phyloP scores from a whole-genome alignment of 257 asterid species.

The Lantana camara region DNA sequence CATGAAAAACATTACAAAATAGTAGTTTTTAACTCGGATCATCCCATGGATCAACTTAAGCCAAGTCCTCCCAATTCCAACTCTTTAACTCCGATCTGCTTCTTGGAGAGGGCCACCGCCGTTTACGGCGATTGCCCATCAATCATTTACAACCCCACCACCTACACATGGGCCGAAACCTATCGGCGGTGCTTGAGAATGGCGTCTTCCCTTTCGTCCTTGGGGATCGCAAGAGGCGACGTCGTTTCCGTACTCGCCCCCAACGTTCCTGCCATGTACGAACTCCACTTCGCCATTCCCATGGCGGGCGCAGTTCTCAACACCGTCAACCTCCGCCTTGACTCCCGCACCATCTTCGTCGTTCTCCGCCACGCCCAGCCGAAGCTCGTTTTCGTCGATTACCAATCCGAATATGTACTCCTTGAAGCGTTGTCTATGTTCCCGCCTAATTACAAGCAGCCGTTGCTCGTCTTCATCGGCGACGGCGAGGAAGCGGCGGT shows the following conservation, averaged over 20 bases:
- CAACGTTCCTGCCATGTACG: slow-evolving; percentile 76
- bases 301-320: slow-evolving; percentile 78
- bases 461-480: slow-evolving; percentile 46
- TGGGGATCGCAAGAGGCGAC: slow-evolving; percentile 55
- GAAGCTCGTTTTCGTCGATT: slow-evolving; percentile 60
- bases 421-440: slow-evolving; percentile 59
- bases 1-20: no score
- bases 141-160: slow-evolving; percentile 35
- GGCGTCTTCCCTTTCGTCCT: slow-evolving; percentile 59
- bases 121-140: slow-evolving; percentile 51
- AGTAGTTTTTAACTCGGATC: no score
- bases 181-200: slow-evolving; percentile 44
- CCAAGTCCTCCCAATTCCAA: neutral
- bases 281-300: slow-evolving; percentile 74
- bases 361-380: slow-evolving; percentile 64
- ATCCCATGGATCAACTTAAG: no score
- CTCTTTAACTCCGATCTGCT: slow-evolving; percentile 1
- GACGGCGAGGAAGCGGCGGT: slow-evolving; percentile 18
- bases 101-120: slow-evolving; percentile 51
- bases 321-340: slow-evolving; percentile 69
- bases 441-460: slow-evolving; percentile 36
- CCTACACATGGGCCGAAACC: slow-evolving; percentile 53
- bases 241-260: slow-evolving; percentile 74
- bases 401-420: slow-evolving; percentile 43
- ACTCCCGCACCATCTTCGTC: slow-evolving; percentile 60